Conservation (phyloP, 495 filamentous ascomycete genomes). For the Annulohypoxylon maeteangense region DNA sequence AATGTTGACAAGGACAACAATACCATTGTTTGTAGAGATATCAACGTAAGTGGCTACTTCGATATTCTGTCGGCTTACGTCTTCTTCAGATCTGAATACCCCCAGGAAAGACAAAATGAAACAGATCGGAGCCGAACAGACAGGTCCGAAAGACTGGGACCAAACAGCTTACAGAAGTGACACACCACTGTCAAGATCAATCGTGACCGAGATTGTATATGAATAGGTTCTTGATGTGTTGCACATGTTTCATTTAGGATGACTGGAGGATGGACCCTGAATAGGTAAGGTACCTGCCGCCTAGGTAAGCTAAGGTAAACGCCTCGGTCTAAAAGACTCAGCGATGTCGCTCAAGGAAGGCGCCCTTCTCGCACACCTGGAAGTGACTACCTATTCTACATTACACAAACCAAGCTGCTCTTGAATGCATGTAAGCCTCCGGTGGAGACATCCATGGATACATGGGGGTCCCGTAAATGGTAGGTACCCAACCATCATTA, state of each 20-base stretch:
- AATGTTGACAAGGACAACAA: slow-evolving; percentile 1
- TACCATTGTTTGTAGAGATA: neutral
- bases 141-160: slow-evolving; percentile 4
- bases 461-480: slow-evolving; percentile 20
- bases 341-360: slow-evolving; percentile 16
- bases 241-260: neutral
- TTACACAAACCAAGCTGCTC: neutral
- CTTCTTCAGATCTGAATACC: slow-evolving; percentile 2
- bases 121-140: slow-evolving; percentile 7
- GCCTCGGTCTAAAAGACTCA: neutral
- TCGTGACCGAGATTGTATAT: neutral
- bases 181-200: neutral
- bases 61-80: neutral
- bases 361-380: neutral
- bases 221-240: neutral
- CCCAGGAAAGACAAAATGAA: slow-evolving; percentile 6
- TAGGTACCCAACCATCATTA: slow-evolving; percentile 31
- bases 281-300: slow-evolving; percentile 1
- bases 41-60: neutral
- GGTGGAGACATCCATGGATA: slow-evolving; percentile 16
- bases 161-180: neutral
- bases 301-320: neutral
- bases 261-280: neutral
- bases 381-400: neutral
- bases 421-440: slow-evolving; percentile 16